Conservation (phyloP, 2,329 filamentous ascomycete genomes). For the Cercospora sp. region DNA sequence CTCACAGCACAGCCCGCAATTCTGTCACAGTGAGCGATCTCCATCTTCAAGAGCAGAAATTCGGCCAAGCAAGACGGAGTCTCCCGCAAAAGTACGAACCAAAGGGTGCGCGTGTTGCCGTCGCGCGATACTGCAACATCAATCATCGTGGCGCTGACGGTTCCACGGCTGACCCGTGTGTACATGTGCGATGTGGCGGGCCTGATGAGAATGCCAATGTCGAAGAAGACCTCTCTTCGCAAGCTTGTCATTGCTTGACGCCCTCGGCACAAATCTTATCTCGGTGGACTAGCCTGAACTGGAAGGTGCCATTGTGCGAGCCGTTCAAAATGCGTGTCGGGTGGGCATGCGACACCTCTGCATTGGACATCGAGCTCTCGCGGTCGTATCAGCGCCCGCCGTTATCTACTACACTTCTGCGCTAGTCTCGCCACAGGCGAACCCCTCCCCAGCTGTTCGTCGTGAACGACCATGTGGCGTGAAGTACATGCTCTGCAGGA, state of each 20-base stretch:
- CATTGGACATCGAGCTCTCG: neutral
- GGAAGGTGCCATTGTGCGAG: neutral
- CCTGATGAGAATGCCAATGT: neutral
- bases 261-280: neutral
- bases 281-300: neutral
- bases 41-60: too few species aligned
- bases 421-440: neutral
- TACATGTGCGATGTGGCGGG: neutral
- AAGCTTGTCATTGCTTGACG: constrained; percentile 2
- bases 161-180: neutral
- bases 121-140: neutral
- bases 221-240: neutral
- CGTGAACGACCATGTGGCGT: neutral
- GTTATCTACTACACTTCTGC: neutral
- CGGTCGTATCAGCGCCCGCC: neutral
- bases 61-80: too few species aligned
- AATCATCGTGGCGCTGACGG: neutral
- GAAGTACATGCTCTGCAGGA: neutral
- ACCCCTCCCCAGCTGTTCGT: neutral
- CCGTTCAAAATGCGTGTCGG: neutral
- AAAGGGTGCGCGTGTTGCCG: neutral
- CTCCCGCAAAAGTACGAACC: neutral
- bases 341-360: neutral
- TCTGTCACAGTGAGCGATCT: neutral
- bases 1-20: neutral